These are phyloP conservation scores for Trichosporon faecale DNA, from an alignment of 1,284 basidiomycete species.

Conservation along the genomic window DNA sequence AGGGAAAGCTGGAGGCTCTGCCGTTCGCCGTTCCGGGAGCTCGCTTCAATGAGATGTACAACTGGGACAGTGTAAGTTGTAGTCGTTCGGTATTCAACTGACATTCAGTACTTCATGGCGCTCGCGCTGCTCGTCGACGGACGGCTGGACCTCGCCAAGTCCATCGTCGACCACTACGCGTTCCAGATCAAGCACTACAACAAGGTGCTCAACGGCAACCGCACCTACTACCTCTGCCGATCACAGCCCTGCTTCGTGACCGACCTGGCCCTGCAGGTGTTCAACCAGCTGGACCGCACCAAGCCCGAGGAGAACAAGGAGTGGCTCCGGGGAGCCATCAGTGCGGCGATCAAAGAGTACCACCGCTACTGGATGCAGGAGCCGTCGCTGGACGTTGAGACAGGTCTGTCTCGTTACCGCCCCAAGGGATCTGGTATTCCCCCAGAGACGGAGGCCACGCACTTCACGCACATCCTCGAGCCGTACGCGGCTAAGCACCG, in stretches of 20 bases:
- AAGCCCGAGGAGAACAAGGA: constrained; percentile 75
- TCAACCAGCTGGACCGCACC: constrained; percentile 85
- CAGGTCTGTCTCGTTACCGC: constrained; percentile 87
- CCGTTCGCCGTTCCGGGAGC: constrained; percentile 97
- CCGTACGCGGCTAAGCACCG: constrained; percentile 91
- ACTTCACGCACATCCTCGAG: constrained; percentile 95
- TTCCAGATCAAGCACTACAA: constrained; percentile 98
- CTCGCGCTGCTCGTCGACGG: constrained; percentile 92
- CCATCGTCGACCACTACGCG: constrained; percentile 97
- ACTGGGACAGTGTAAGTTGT: constrained; percentile 47
- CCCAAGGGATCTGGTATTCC: constrained; percentile 95
- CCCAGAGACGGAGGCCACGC: constrained; percentile 95
- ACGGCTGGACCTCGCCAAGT: constrained; percentile 87
- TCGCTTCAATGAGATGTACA: constrained; percentile 86
- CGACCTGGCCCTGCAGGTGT: constrained; percentile 97
- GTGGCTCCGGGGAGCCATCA: constrained; percentile 93
- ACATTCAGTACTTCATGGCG: constrained; percentile 48
- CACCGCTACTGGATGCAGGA: constrained; percentile 94
- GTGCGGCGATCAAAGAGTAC: constrained; percentile 97
- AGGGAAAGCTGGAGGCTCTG: constrained; percentile 80
- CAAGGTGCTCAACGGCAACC: constrained; percentile 60
- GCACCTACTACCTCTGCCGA: constrained; percentile 74
- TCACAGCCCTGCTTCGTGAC: constrained; percentile 98
- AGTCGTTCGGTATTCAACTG: background rate
- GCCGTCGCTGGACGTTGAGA: constrained; percentile 87